Evolutionary conservation across 352 stramenopile species (phyloP).

Genomic region (Phytophthora cryptogea): DNA sequence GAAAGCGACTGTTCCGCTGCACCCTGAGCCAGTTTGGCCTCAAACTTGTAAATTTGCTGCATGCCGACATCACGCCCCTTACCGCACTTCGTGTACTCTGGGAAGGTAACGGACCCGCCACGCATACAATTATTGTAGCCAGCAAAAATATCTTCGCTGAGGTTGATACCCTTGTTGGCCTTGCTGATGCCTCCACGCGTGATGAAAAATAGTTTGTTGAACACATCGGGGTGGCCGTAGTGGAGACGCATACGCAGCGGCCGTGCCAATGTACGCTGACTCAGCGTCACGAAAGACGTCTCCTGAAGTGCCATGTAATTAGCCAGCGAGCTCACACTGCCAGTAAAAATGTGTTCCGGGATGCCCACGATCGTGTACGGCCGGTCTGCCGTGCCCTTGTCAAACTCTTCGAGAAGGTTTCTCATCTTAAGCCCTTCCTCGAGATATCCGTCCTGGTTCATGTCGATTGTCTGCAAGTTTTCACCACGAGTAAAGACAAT

Average conservation of each 20-base stretch:
- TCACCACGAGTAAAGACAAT: conserved; percentile 99
- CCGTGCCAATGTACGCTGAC: conserved; percentile 95
- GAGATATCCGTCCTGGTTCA: conserved; percentile 99
- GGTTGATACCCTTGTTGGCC: conserved; percentile 98
- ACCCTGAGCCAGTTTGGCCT: conserved; percentile 98
- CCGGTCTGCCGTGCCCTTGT: conserved; percentile 68
- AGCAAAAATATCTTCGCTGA: conserved; percentile 99
- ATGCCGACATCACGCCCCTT: conserved; percentile 99
- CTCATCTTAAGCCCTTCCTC: conserved; percentile 99
- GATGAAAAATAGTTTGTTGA: conserved; percentile 99
- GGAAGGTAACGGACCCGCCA: conserved; percentile 96
- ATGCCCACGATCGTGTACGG: conserved; percentile 97
- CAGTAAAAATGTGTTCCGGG: conserved; percentile 99
- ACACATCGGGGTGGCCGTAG: conserved; percentile 99
- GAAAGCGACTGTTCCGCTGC: conserved; percentile 98
- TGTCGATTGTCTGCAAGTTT: conserved; percentile 99
- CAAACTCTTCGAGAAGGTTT: conserved; percentile 98
- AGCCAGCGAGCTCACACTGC: conserved; percentile 97
- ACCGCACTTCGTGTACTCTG: conserved; percentile 99
- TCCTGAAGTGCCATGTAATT: conserved; percentile 99
- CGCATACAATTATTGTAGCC: conserved; percentile 99
- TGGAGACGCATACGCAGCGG: conserved; percentile 97
- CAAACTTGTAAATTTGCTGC: conserved; percentile 99
- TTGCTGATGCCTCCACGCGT: conserved; percentile 98
- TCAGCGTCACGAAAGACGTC: conserved; percentile 98